These are phyloP conservation scores for Fusarium tjaetaba DNA, from an alignment of 2,329 filamentous ascomycete species.

Conservation along the genomic window DNA sequence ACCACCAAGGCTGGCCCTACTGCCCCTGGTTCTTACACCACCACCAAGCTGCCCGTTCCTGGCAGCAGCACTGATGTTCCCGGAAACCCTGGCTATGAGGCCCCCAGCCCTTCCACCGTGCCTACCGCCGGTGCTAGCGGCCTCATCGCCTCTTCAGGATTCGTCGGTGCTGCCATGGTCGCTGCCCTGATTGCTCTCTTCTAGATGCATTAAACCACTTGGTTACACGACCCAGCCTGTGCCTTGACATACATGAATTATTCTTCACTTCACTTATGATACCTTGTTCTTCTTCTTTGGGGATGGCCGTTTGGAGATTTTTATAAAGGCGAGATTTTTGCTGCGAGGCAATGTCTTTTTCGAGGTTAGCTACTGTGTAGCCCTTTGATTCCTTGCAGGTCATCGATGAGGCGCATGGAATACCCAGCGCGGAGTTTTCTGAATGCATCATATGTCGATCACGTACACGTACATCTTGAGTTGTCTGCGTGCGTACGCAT, in stretches of 20 bases:
- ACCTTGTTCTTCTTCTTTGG: conserved; percentile 39
- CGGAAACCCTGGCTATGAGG: conserved; percentile 14
- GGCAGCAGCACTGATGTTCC: conserved; percentile 30
- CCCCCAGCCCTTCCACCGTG: conserved; percentile 29
- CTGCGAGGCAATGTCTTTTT: conserved; percentile 29
- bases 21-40: conserved; percentile 32
- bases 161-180: conserved; percentile 53
- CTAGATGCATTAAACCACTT: conserved; percentile 33
- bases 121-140: conserved; percentile 48
- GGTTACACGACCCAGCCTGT: conserved; percentile 3
- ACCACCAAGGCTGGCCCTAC: conserved; percentile 41
- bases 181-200: conserved; percentile 53
- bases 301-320: conserved; percentile 46
- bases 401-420: conserved; percentile 41
- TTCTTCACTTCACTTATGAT: conserved; percentile 37
- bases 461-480: not conserved
- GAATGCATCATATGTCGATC: conserved; percentile 26
- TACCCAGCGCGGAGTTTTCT: conserved; percentile 42
- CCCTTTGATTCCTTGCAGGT: conserved; percentile 37
- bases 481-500: conserved; percentile 8
- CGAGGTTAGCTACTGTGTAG: conserved; percentile 35
- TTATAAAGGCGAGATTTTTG: conserved; percentile 24
- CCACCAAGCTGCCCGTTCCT: conserved; percentile 32
- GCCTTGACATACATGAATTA: not conserved
- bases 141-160: conserved; percentile 52